phyloP scores from a whole-genome alignment of 176 grass and related monocot genomes.

The Cymbopogon citratus region DNA sequence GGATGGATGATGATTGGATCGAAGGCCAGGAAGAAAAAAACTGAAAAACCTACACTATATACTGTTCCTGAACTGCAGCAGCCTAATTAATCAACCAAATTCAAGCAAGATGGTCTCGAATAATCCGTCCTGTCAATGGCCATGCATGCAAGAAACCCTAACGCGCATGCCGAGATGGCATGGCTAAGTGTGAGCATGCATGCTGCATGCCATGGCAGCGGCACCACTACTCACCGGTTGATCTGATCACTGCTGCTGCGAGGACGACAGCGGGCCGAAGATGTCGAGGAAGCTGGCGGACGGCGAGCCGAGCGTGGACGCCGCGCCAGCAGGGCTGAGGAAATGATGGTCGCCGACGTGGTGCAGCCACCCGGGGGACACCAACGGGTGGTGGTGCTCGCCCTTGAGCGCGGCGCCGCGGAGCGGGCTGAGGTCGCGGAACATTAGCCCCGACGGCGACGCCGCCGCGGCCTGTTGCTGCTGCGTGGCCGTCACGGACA shows the following conservation, averaged over 20 bases:
- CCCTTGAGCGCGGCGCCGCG: slow-evolving; percentile 49
- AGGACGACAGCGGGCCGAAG: slow-evolving; percentile 46
- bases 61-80: background rate
- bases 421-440: slow-evolving; percentile 69
- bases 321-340: slow-evolving; percentile 39
- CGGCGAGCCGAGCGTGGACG: slow-evolving; percentile 28
- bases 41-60: background rate
- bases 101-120: background rate
- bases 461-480: background rate
- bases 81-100: background rate
- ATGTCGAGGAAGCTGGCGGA: slow-evolving; percentile 69
- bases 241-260: slow-evolving; percentile 41
- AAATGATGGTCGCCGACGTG: slow-evolving; percentile 50
- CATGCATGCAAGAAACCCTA: slow-evolving; percentile 25
- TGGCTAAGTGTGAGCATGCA: background rate
- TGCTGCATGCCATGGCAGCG: background rate
- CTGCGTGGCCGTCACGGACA: slow-evolving; percentile 47
- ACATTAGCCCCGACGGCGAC: slow-evolving; percentile 46
- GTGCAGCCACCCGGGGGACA: slow-evolving; percentile 59
- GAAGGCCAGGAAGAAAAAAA: background rate
- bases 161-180: background rate
- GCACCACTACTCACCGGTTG: background rate
- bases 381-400: slow-evolving; percentile 20
- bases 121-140: background rate
- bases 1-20: background rate